Conservation (phyloP, 805 yeast genomes). For the Sugiyamaella marilandica region DNA sequence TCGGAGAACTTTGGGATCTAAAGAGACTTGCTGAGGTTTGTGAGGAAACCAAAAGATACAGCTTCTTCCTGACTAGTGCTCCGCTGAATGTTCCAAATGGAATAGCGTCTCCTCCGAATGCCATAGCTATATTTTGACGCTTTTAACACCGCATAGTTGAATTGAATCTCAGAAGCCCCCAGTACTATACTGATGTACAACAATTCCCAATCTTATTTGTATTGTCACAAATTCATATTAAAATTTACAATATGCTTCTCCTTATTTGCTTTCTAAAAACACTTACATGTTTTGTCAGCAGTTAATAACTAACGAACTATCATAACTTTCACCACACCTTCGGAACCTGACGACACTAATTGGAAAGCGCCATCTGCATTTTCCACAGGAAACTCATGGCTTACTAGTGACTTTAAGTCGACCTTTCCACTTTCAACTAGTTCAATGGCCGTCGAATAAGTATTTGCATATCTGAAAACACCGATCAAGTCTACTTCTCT, state of each 20-base stretch:
- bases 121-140: conserved; percentile 37
- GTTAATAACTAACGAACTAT: neutral
- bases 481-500: conserved; percentile 30
- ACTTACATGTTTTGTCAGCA: too few species aligned
- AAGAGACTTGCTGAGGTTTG: conserved; percentile 30
- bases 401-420: conserved; percentile 8
- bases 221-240: too few species aligned
- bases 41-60: conserved; percentile 23
- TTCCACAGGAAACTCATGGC: conserved; percentile 2
- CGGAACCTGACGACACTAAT: conserved; percentile 3
- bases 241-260: too few species aligned
- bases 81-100: conserved; percentile 35
- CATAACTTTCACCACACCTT: conserved; percentile 7
- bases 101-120: conserved; percentile 38
- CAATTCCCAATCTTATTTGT: too few species aligned
- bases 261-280: too few species aligned
- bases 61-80: conserved; percentile 32
- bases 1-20: conserved; percentile 34
- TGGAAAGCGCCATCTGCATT: conserved; percentile 6
- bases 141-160: too few species aligned
- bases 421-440: conserved; percentile 7
- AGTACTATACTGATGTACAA: neutral
- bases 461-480: conserved; percentile 28
- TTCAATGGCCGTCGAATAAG: conserved; percentile 24
- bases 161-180: too few species aligned